A percentile compares a stretch with the other conserved stretches of the same genome.
These are phyloP conservation scores for Phoma herbarum DNA, from an alignment of 2,329 filamentous ascomycete genomes.

Conservation along the genomic window DNA sequence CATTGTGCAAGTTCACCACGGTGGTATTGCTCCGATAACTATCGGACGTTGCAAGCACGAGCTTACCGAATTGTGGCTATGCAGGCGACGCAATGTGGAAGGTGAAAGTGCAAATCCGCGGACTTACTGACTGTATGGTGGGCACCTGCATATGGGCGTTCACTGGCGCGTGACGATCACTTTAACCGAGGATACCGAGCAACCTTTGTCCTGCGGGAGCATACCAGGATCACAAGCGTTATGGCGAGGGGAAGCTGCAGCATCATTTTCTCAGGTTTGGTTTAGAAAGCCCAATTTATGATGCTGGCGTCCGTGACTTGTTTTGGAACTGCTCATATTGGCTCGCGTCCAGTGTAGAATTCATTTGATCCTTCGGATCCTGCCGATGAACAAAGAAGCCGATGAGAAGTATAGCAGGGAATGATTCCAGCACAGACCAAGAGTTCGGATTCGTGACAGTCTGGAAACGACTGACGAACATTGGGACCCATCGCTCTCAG, in stretches of 20 bases:
- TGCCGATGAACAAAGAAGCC: slow-evolving; percentile 5
- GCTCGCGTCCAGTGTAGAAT: not conserved
- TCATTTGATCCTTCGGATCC: slow-evolving; percentile 3
- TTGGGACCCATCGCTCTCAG: not conserved
- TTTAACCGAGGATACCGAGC: not conserved
- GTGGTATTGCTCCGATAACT: not conserved
- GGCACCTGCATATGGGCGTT: slow-evolving; percentile 8
- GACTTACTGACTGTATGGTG: not conserved
- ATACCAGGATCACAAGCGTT: not conserved
- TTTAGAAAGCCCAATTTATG: not conserved
- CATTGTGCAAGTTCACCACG: not conserved
- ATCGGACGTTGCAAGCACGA: slow-evolving; percentile 10
- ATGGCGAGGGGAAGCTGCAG: not conserved
- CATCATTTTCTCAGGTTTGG: not conserved
- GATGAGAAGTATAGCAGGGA: slow-evolving; percentile 6
- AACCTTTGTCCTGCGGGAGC: not conserved
- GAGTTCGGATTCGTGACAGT: slow-evolving; percentile 9
- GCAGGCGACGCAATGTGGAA: slow-evolving; percentile 15
- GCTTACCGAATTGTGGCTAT: slow-evolving; percentile 10
- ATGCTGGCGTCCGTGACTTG: not conserved
- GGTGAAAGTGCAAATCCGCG: slow-evolving; percentile 3
- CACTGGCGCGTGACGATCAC: slow-evolving; percentile 12
- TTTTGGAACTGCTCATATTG: slow-evolving; percentile 7
- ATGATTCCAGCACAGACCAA: slow-evolving; percentile 17
- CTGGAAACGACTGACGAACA: not conserved